Evolutionary conservation across 1,139 yeast species (phyloP).

Genomic region (Diutina mesorugosa): DNA sequence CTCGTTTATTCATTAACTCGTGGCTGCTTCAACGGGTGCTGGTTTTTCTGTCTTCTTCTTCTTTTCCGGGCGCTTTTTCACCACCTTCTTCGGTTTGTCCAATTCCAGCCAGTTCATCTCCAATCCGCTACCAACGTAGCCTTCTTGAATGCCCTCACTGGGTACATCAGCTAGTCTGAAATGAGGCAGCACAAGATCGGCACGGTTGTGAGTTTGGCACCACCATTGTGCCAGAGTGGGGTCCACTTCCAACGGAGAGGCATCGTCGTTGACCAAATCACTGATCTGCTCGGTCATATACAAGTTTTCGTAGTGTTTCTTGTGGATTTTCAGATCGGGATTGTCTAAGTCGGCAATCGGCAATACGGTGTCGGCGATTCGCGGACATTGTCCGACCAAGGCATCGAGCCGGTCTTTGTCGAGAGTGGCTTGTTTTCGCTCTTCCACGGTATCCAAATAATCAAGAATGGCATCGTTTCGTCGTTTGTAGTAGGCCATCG

Average conservation of each 20-base stretch:
- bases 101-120: neutral
- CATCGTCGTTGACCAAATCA: slow-evolving; percentile 1
- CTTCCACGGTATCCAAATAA: neutral
- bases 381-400: neutral
- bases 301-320: neutral
- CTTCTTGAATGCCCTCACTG: neutral
- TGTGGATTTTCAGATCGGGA: neutral
- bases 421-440: neutral
- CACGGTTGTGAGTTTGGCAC: neutral
- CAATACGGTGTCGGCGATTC: neutral
- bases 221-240: neutral
- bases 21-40: neutral
- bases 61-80: neutral
- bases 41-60: neutral
- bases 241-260: neutral
- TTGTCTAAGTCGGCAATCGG: neutral
- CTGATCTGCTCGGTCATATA: neutral
- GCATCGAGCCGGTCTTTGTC: neutral
- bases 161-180: neutral
- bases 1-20: neutral
- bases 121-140: neutral
- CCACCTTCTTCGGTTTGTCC: neutral
- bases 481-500: neutral
- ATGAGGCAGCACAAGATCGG: neutral
- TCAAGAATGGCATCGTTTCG: slow-evolving; percentile 1